Base-by-base conservation (phyloP, 2,329 filamentous ascomycete species). In the Penicillium sp. region DNA sequence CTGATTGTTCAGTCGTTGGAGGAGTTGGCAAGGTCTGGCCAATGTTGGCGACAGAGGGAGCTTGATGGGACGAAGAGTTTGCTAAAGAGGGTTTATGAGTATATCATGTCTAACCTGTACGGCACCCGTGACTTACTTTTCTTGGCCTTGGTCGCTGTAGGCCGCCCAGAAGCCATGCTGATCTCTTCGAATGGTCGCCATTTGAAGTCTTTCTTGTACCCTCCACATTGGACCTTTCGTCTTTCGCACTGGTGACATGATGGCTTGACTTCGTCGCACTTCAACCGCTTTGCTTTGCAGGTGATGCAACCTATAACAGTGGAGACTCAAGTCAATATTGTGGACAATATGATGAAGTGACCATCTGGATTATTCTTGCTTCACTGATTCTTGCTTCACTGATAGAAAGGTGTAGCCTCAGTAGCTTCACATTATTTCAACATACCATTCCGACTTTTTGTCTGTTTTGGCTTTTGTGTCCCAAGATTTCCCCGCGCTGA, bases 171-270 rank as follows among this genome's bases (percentile, higher is more conserved):
- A 11, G 68, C 74, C 60, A 86, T 79, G 53, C 76, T 85, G 46
- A 83, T 80, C 62, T 89, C 86, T 67, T 87, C 86, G 64, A 89
- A 89, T 0, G 86, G 82, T 51, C 86, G 79, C 87, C 87, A 90
- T 78, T 90, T 89, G 76, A 89, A 90, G 70, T 88, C 85, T 70
- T 88, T 90, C 72, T 85, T 88, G 74, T 90, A 90, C 36, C 87
- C 87, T 57, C 87, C 87, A 68, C 87, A 90, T 4, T 77, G 70
- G 23, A 90, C 86, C 60, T 82, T 85, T 52, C 87, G 80, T 64
- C 83, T 84, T 45, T 84, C 78, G 68, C 87, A 89, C 75, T 89
- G 86, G 57, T 84, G 78, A 66, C 87, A 89, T 23, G 79, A 81
- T 0, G 87, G 87, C 63, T 90, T 89, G 45, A 82, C 84, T 76